Conservation (phyloP, 257 asterid genomes). For the Marsdenia floribunda region DNA sequence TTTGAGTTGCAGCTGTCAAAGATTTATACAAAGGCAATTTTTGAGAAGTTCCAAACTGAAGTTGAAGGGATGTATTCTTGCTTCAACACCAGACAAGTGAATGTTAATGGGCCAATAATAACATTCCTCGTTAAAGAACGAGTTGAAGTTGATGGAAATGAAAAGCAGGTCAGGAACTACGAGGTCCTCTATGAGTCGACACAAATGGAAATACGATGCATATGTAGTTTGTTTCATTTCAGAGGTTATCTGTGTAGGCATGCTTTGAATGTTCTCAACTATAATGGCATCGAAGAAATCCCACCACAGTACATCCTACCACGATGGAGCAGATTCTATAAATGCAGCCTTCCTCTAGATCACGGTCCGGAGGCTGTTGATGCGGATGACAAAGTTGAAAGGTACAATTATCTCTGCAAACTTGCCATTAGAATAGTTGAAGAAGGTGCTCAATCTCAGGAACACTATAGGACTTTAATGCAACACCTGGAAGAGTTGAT, state of each 20-base stretch:
- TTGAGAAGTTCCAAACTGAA: slow-evolving; percentile 44
- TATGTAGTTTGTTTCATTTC: slow-evolving; percentile 52
- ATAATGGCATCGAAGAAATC: slow-evolving; percentile 49
- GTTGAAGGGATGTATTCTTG: slow-evolving; percentile 55
- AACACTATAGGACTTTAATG: slow-evolving; percentile 36
- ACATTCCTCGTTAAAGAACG: slow-evolving; percentile 47
- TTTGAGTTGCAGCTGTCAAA: slow-evolving; percentile 57
- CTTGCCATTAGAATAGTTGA: slow-evolving; percentile 35
- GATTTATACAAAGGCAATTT: slow-evolving; percentile 48
- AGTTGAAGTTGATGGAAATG: slow-evolving; percentile 30
- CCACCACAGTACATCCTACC: slow-evolving; percentile 46
- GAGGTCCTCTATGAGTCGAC: slow-evolving; percentile 53
- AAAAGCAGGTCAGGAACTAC: slow-evolving; percentile 40
- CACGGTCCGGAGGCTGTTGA: slow-evolving; percentile 19
- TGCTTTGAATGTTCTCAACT: slow-evolving; percentile 47
- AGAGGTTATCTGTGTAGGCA: slow-evolving; percentile 59
- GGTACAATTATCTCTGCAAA: slow-evolving; percentile 32
- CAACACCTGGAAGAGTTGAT: slow-evolving; percentile 32
- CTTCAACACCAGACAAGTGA: slow-evolving; percentile 46
- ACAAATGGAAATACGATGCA: slow-evolving; percentile 48
- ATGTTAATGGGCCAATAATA: slow-evolving; percentile 34
- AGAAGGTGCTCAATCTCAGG: slow-evolving; percentile 44
- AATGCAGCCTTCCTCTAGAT: slow-evolving; percentile 22
- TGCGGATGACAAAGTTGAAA: slow-evolving; percentile 23
- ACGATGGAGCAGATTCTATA: slow-evolving; percentile 47